Percentiles rank a stretch among this genome's conserved stretches.
Evolutionary conservation across 2,329 filamentous ascomycete genomes (phyloP).

Genomic region (Sporothrix phasma): DNA sequence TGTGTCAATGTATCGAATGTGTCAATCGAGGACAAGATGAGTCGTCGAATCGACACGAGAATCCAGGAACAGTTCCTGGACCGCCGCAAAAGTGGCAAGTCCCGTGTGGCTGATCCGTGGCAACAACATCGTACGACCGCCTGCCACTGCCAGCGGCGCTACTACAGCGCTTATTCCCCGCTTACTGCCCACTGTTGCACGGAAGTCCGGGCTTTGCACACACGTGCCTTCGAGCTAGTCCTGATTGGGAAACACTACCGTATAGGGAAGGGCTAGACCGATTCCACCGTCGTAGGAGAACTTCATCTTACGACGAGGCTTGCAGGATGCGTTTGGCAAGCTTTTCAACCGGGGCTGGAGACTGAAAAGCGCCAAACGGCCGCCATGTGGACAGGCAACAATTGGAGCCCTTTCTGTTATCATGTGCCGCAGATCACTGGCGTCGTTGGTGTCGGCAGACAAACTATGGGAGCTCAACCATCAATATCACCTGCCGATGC

Average conservation of each 20-base stretch:
- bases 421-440: no score
- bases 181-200: neutral
- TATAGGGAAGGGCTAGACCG: neutral
- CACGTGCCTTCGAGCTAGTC: conserved; percentile 3
- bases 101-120: neutral
- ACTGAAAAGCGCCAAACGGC: no score
- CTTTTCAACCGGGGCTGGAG: no score
- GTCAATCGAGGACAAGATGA: neutral
- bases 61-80: no score
- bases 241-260: conserved; percentile 5
- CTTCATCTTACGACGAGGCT: no score
- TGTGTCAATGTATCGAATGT: neutral
- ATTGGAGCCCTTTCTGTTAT: no score
- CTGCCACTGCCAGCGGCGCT: neutral
- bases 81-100: neutral
- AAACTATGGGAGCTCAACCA: no score
- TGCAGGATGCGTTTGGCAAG: no score
- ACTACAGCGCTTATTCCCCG: neutral
- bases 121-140: neutral
- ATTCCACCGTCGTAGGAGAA: neutral
- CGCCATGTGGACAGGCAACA: no score
- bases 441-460: no score
- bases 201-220: neutral
- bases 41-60: neutral
- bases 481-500: no score